Conservation (phyloP, 1,284 basidiomycete species). For the Puccinia horiana region DNA sequence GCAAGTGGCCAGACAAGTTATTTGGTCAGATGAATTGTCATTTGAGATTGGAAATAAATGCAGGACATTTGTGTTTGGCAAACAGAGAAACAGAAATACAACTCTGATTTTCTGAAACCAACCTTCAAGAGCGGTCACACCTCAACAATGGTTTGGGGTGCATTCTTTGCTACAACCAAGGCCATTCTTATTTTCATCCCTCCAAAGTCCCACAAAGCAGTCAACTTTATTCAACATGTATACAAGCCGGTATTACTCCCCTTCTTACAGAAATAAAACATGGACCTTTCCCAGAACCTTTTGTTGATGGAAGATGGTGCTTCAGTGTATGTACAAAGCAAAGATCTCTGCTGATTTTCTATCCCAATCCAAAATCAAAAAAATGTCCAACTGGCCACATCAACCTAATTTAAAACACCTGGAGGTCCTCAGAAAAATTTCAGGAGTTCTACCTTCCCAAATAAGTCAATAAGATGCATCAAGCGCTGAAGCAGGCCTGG, state of each 20-base stretch:
- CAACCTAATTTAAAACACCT: constrained; percentile 33
- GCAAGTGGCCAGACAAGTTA: neutral
- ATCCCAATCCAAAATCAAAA: neutral
- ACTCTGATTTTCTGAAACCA: neutral
- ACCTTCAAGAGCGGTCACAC: constrained; percentile 13
- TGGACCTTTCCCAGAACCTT: neutral
- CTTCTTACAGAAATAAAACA: neutral
- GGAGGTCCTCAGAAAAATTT: constrained; percentile 26
- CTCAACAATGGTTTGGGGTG: constrained; percentile 13
- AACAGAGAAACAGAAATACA: neutral
- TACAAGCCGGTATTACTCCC: neutral
- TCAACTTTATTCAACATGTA: neutral
- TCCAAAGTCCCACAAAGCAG: neutral
- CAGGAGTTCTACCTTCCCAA: neutral
- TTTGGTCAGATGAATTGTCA: neutral
- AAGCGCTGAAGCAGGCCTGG: constrained; percentile 10
- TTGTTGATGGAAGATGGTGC: constrained; percentile 33
- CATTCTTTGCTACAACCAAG: neutral
- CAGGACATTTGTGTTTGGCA: neutral
- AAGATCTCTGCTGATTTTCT: neutral
- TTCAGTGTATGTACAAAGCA: neutral
- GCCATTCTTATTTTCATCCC: neutral
- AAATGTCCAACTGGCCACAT: constrained; percentile 4
- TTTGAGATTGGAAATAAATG: constrained; percentile 9
- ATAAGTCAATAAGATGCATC: neutral